Percentiles rank a stretch among this genome's conserved stretches.
Conservation (phyloP, 371 early-diverging fungal species). For the Mucor sp. region DNA sequence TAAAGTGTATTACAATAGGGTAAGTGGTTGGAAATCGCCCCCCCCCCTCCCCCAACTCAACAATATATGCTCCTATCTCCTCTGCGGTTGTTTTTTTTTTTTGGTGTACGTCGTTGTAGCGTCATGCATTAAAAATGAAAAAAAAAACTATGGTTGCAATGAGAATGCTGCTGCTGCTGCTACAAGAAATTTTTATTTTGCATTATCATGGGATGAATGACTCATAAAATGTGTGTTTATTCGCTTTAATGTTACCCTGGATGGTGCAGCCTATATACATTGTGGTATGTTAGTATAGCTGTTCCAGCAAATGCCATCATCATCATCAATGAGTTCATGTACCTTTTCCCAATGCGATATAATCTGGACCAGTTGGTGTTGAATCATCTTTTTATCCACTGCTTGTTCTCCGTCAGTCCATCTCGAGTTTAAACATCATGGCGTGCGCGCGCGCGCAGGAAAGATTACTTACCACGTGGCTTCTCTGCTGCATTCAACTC, state of each 20-base stretch:
- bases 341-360: slow-evolving; percentile 65
- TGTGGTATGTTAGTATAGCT: neutral
- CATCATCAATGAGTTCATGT: neutral
- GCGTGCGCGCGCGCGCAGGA: too few species aligned
- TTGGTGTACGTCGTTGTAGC: neutral
- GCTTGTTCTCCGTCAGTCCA: too few species aligned
- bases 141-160: neutral
- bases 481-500: slow-evolving; percentile 4
- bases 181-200: neutral
- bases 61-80: neutral
- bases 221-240: slow-evolving; percentile 67
- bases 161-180: neutral
- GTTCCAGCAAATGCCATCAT: neutral
- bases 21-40: neutral
- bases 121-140: slow-evolving; percentile 9
- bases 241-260: slow-evolving; percentile 68
- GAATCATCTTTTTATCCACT: slow-evolving; percentile 68
- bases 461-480: slow-evolving; percentile 21
- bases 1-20: neutral
- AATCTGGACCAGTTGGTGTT: slow-evolving; percentile 67
- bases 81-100: neutral
- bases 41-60: neutral
- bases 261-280: slow-evolving; percentile 44
- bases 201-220: slow-evolving; percentile 11
- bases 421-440: neutral